phyloP scores from a whole-genome alignment of 2,329 filamentous ascomycete genomes.

The Incumbomyces lentus region DNA sequence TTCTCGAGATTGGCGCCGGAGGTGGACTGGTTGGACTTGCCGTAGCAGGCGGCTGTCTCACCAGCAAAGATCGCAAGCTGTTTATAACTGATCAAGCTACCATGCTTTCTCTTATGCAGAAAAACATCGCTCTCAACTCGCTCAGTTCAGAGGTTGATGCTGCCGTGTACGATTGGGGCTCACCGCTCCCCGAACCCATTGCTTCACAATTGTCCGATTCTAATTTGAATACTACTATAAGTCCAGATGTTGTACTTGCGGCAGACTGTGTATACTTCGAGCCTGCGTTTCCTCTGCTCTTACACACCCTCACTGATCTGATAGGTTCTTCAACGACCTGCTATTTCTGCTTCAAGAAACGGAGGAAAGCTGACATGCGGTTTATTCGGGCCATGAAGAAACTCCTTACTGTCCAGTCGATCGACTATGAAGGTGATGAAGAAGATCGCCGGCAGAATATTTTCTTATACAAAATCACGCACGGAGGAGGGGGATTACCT shows the following conservation, averaged over 20 bases:
- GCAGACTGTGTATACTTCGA: slow-evolving; percentile 98
- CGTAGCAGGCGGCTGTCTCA: slow-evolving; percentile 45
- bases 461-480: slow-evolving; percentile 42
- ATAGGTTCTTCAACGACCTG: slow-evolving; percentile 56
- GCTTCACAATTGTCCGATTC: neutral
- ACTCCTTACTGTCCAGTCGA: slow-evolving; percentile 52
- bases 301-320: slow-evolving; percentile 65
- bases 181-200: slow-evolving; percentile 24
- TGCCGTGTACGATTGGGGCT: slow-evolving; percentile 68
- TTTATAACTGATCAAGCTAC: slow-evolving; percentile 77
- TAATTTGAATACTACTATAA: neutral
- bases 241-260: slow-evolving; percentile 76
- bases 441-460: slow-evolving; percentile 45
- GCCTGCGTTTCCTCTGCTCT: slow-evolving; percentile 79
- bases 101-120: slow-evolving; percentile 76
- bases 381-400: slow-evolving; percentile 64
- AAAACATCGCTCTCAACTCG: slow-evolving; percentile 74
- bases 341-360: slow-evolving; percentile 92
- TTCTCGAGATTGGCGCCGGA: slow-evolving; percentile 79
- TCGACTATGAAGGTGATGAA: slow-evolving; percentile 48
- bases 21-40: slow-evolving; percentile 71
- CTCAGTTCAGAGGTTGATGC: slow-evolving; percentile 55
- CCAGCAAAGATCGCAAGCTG: slow-evolving; percentile 42
- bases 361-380: slow-evolving; percentile 67
- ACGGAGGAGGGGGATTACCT: neutral